Base-by-base conservation (phyloP, 345 rosid species). In the Raphanus sativus region DNA sequence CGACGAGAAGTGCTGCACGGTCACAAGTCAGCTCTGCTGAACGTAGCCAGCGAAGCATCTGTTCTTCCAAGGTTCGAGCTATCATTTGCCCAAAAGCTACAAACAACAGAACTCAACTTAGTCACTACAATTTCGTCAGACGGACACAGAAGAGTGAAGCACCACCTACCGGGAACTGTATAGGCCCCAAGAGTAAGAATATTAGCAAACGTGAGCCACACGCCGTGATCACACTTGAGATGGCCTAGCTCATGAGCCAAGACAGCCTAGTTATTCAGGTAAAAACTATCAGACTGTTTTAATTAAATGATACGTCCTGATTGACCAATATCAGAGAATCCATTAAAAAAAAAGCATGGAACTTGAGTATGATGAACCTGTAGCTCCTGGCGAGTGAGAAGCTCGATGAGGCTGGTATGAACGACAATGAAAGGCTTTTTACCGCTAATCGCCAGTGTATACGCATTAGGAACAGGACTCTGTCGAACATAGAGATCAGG, bases 241-340 rank as follows among this genome's bases (percentile, higher is more conserved):
- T 92, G 98, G 26, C 99, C 99, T 81, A 94, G 84, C 77, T 94
- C 99, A 67, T 92, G 98, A 16, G 97, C 99, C 91, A 94, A 84
- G 62, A 94, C 98, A 80, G 96, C 98, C 99, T 92, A 71, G 12
- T 69, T 76, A n/a, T 80, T 8, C n/a, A 63, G 68, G 72, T 56
- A 64, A 54, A 54, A 64, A 42, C 17, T 2, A 56, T 80, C 58
- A 80, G 75, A 45, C 42, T 69, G 4, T 28, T 28, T 28, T 28
- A 28, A 28, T 28, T 28, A 28, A 28, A 28, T 28, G 3, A 28
- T 28, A 28, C 3, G 29, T 28, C 29, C 32, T 28, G 56, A 26
- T 54, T 42, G 1, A 9, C 6, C 50, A 74, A 38, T 16, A 15
- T 6, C 15, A 38, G 10, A 21, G 21, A 21, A 21, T 21, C 21